phyloP scores from a whole-genome alignment of 257 asterid species.

The Forsythia viridissima region DNA sequence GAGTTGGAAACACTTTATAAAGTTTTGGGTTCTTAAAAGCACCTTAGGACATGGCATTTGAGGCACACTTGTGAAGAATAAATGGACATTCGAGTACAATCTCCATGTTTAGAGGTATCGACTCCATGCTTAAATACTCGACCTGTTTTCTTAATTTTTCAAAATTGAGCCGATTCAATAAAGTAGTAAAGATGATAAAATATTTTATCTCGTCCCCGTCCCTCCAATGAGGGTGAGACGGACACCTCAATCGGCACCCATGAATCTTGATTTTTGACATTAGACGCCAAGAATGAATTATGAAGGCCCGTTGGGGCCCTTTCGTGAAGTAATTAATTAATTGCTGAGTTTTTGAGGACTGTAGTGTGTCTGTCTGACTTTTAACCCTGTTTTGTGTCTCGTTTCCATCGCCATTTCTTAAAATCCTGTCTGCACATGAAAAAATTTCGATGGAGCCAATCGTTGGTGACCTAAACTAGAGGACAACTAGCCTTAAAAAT shows the following conservation, averaged over 20 bases:
- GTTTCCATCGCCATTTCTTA: constrained; percentile 39
- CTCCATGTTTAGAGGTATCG: not conserved
- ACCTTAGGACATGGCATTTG: not conserved
- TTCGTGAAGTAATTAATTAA: not conserved
- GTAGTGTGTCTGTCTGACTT: not conserved
- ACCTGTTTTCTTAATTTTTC: too few species aligned
- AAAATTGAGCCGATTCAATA: too few species aligned
- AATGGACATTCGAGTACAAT: not conserved
- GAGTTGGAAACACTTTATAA: not conserved
- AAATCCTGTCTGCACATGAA: constrained; percentile 3
- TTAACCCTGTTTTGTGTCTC: constrained; percentile 19
- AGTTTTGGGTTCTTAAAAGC: not conserved
- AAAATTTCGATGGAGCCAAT: constrained; percentile 28
- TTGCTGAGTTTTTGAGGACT: not conserved
- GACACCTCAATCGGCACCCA: not conserved
- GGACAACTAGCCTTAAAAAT: constrained; percentile 23
- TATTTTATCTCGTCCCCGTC: too few species aligned
- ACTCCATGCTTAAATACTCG: too few species aligned
- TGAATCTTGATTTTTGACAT: not conserved
- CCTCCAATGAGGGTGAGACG: too few species aligned
- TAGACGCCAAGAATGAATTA: not conserved
- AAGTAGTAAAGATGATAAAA: too few species aligned
- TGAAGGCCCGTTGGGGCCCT: not conserved
- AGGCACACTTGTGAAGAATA: not conserved
- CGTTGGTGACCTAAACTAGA: constrained; percentile 30